phyloP scores from a whole-genome alignment of 2,329 filamentous ascomycete species.

The Fusarium odoratissimum region DNA sequence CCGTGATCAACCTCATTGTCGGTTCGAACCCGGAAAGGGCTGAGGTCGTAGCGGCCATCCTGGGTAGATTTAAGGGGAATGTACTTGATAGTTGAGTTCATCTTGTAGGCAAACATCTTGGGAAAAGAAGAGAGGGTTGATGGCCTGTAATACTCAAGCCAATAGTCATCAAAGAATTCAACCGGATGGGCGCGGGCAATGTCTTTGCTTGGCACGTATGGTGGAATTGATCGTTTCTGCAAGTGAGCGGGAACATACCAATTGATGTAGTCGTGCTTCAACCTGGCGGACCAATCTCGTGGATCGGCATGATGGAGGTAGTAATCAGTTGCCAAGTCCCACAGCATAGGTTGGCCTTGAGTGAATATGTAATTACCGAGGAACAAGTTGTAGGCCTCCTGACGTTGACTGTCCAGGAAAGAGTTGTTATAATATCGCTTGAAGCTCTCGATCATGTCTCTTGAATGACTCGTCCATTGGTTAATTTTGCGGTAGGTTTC shows the following conservation, averaged over 20 bases:
- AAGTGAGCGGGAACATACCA: constrained; percentile 87
- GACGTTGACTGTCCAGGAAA: constrained; percentile 95
- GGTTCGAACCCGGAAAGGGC: constrained; percentile 85
- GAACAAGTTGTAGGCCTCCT: constrained; percentile 98
- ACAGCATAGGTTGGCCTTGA: constrained; percentile 92
- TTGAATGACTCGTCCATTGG: constrained; percentile 96
- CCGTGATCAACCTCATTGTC: constrained; percentile 68
- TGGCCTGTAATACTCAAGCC: constrained; percentile 96
- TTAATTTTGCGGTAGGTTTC: constrained; percentile 99
- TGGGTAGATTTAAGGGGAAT: constrained; percentile 79
- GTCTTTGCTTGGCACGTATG: constrained; percentile 53
- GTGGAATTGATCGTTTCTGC: constrained; percentile 68
- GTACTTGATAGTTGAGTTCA: constrained; percentile 89
- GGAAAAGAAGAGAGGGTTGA: constrained; percentile 87
- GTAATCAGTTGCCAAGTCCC: constrained; percentile 95
- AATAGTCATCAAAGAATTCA: constrained; percentile 88
- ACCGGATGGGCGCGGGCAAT: constrained; percentile 58
- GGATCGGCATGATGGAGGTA: constrained; percentile 94
- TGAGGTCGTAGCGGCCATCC: constrained; percentile 82
- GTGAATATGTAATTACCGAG: constrained; percentile 93
- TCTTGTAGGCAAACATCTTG: constrained; percentile 92
- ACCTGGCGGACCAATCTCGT: constrained; percentile 73
- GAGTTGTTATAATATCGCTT: constrained; percentile 99
- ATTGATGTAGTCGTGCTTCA: constrained; percentile 79
- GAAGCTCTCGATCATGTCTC: constrained; percentile 99